Conservation (phyloP, 306 rosid species). For the Glycine soja region DNA sequence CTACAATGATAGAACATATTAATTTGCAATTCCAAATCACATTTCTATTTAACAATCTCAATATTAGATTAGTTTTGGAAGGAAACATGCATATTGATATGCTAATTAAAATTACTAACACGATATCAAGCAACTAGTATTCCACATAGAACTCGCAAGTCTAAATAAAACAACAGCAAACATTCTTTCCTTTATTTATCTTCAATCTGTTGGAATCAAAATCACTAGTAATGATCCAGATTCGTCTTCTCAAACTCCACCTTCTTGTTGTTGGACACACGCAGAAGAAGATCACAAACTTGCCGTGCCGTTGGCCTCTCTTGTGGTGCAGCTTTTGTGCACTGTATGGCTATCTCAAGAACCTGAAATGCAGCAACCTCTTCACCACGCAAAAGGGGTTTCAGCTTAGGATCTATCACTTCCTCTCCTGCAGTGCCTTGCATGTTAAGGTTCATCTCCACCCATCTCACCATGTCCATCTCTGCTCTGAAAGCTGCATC, state of each 20-base stretch:
- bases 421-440: conserved; percentile 54
- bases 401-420: conserved; percentile 68
- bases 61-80: neutral
- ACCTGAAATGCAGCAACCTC: conserved; percentile 80
- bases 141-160: neutral
- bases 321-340: conserved; percentile 76
- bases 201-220: neutral
- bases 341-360: conserved; percentile 83
- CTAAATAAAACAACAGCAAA: neutral
- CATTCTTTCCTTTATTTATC: neutral
- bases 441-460: conserved; percentile 61
- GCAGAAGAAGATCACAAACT: conserved; percentile 74
- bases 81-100: conserved; percentile 6
- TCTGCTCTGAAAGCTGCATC: conserved; percentile 68
- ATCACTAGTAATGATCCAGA: conserved; percentile 33
- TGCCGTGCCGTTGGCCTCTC: conserved; percentile 82
- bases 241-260: conserved; percentile 62
- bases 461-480: conserved; percentile 96
- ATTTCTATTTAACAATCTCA: neutral
- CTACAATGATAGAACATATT: too few species aligned
- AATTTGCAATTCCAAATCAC: neutral
- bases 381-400: conserved; percentile 63
- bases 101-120: neutral
- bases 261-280: conserved; percentile 58
- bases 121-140: neutral